These are phyloP conservation scores for Zygoascus biomembranicola DNA, from an alignment of 805 yeast genomes.

Conservation along the genomic window DNA sequence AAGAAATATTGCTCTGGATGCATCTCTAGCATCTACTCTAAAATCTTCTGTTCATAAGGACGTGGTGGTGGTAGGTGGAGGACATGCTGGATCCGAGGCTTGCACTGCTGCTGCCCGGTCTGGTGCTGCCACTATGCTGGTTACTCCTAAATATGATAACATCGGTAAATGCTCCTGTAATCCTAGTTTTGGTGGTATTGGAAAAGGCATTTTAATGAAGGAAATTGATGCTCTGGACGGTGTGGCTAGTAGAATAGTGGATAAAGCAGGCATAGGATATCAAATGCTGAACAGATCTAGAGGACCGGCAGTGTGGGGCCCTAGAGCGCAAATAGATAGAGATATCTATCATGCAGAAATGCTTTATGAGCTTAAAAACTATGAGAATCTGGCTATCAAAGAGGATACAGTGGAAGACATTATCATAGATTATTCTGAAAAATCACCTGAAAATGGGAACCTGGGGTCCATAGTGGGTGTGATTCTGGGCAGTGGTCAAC, in stretches of 20 bases:
- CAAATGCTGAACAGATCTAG: slow-evolving; percentile 76
- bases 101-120: slow-evolving; percentile 86
- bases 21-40: not conserved
- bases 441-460: slow-evolving; percentile 2
- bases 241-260: slow-evolving; percentile 77
- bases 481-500: slow-evolving; percentile 55
- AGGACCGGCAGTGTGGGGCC: slow-evolving; percentile 98
- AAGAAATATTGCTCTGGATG: not conserved
- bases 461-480: slow-evolving; percentile 57
- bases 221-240: slow-evolving; percentile 98
- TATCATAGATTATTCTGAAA: slow-evolving; percentile 42
- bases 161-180: slow-evolving; percentile 95
- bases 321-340: slow-evolving; percentile 93
- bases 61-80: slow-evolving; percentile 91
- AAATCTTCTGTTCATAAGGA: slow-evolving; percentile 29
- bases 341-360: slow-evolving; percentile 66
- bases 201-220: slow-evolving; percentile 84
- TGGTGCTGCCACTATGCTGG: slow-evolving; percentile 60
- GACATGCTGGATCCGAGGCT: slow-evolving; percentile 99
- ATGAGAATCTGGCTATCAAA: slow-evolving; percentile 45
- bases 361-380: slow-evolving; percentile 53
- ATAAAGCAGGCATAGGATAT: slow-evolving; percentile 86
- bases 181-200: slow-evolving; percentile 98
- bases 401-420: slow-evolving; percentile 83
- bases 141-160: slow-evolving; percentile 67